Conservation (phyloP, 2,329 filamentous ascomycete genomes). For the Truncatella angustata region DNA sequence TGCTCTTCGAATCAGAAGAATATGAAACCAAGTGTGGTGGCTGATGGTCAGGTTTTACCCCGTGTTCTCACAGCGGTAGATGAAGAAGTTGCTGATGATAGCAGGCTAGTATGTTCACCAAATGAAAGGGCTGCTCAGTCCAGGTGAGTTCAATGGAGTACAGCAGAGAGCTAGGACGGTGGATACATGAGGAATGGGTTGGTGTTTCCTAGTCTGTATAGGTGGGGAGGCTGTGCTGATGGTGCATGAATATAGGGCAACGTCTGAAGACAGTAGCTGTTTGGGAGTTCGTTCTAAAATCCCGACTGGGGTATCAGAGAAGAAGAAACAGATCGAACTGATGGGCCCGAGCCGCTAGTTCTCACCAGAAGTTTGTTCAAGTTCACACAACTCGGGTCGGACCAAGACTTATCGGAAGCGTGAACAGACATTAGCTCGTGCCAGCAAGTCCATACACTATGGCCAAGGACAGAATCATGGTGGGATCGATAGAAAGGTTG, state of each 20-base stretch:
- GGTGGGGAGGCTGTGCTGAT: constrained; percentile 27
- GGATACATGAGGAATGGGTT: constrained; percentile 20
- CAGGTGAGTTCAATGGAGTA: constrained; percentile 16
- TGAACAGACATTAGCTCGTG: constrained; percentile 16
- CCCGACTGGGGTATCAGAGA: constrained; percentile 23
- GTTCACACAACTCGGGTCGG: constrained; percentile 20
- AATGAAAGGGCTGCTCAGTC: constrained; percentile 9
- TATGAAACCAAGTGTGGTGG: constrained; percentile 11
- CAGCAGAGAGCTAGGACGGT: constrained; percentile 18
- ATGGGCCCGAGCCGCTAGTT: background rate
- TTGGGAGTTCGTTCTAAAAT: constrained; percentile 22
- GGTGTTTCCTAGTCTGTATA: constrained; percentile 14
- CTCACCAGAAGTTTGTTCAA: constrained; percentile 18
- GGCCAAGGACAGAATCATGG: constrained; percentile 24
- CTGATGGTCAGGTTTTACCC: background rate
- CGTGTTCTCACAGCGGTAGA: background rate
- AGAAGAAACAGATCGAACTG: constrained; percentile 17
- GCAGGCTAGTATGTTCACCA: constrained; percentile 2
- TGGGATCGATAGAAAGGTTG: constrained; percentile 17
- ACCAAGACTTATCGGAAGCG: constrained; percentile 8
- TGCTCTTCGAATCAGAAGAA: constrained; percentile 7
- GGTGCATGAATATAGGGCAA: constrained; percentile 29
- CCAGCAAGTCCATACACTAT: constrained; percentile 13
- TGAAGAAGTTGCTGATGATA: constrained; percentile 5
- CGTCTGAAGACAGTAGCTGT: constrained; percentile 29